phyloP scores from a whole-genome alignment of 495 filamentous ascomycete species.

The Copromyces sp. region DNA sequence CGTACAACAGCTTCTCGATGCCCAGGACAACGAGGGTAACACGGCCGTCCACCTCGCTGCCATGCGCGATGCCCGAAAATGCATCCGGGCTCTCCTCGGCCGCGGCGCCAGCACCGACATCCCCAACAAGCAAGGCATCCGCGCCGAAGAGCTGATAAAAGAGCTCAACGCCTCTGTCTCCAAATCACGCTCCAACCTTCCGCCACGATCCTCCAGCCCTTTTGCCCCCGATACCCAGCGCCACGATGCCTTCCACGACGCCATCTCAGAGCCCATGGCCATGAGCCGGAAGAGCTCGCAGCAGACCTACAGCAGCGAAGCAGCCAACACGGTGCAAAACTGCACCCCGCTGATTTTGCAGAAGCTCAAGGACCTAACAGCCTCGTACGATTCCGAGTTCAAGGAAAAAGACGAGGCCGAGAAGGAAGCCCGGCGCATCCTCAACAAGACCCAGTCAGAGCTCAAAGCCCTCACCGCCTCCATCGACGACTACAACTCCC shows the following conservation, averaged over 20 bases:
- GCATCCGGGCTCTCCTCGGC: slow-evolving; percentile 59
- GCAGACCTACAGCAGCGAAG: slow-evolving; percentile 35
- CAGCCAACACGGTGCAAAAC: slow-evolving; percentile 47
- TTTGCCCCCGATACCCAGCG: slow-evolving; percentile 45
- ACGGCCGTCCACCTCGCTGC: slow-evolving; percentile 84
- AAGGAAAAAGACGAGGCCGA: slow-evolving; percentile 49
- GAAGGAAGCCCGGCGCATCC: slow-evolving; percentile 46
- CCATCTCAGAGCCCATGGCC: slow-evolving; percentile 20
- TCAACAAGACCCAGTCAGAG: slow-evolving; percentile 44
- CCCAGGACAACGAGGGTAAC: slow-evolving; percentile 73
- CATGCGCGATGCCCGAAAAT: slow-evolving; percentile 63
- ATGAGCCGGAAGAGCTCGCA: slow-evolving; percentile 12
- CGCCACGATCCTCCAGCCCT: slow-evolving; percentile 50
- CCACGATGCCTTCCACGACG: slow-evolving; percentile 32
- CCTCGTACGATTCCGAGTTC: slow-evolving; percentile 49
- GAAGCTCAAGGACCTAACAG: slow-evolving; percentile 47
- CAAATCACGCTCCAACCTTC: slow-evolving; percentile 29
- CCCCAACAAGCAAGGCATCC: slow-evolving; percentile 64
- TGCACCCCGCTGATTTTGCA: slow-evolving; percentile 47
- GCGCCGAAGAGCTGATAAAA: slow-evolving; percentile 64
- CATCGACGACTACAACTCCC: slow-evolving; percentile 36
- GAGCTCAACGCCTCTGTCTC: slow-evolving; percentile 43
- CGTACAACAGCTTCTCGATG: slow-evolving; percentile 58
- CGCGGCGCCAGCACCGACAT: slow-evolving; percentile 68
- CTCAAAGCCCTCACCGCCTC: slow-evolving; percentile 38